phyloP scores from a whole-genome alignment of 2,329 filamentous ascomycete genomes.

The Diaporthe humulicola region DNA sequence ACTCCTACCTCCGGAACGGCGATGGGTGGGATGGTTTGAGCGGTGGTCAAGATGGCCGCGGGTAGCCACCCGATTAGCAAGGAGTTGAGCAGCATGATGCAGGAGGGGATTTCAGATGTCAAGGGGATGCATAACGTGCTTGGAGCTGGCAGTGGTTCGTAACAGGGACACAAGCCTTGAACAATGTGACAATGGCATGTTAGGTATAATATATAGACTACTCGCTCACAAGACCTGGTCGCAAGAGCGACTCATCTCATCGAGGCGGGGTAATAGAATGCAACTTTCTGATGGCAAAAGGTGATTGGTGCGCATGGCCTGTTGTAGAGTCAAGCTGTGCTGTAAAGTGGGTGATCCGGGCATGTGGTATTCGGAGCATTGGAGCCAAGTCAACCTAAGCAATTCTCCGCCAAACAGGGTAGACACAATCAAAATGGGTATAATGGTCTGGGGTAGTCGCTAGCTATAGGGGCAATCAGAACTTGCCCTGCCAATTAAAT shows the following conservation, averaged over 20 bases:
- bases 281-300: not conserved
- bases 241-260: not conserved
- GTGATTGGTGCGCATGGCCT: not conserved
- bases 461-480: not conserved
- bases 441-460: not conserved
- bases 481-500: not conserved
- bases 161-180: not conserved
- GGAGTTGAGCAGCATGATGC: not conserved
- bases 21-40: conserved; percentile 16
- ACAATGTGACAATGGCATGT: too few relatives aligned
- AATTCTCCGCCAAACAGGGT: conserved; percentile 8
- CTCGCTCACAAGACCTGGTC: not conserved
- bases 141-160: not conserved
- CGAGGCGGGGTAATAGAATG: not conserved
- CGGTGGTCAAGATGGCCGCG: not conserved
- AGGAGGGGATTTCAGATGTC: not conserved
- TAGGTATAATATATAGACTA: conserved; percentile 17
- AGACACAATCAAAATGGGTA: not conserved
- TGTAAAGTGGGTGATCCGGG: not conserved
- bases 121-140: not conserved
- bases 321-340: not conserved
- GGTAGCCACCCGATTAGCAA: not conserved
- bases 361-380: not conserved
- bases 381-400: not conserved
- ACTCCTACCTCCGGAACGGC: conserved; percentile 16